These are phyloP conservation scores for Trichoderma asperelloides DNA, from an alignment of 495 filamentous ascomycete genomes.

Conservation along the genomic window DNA sequence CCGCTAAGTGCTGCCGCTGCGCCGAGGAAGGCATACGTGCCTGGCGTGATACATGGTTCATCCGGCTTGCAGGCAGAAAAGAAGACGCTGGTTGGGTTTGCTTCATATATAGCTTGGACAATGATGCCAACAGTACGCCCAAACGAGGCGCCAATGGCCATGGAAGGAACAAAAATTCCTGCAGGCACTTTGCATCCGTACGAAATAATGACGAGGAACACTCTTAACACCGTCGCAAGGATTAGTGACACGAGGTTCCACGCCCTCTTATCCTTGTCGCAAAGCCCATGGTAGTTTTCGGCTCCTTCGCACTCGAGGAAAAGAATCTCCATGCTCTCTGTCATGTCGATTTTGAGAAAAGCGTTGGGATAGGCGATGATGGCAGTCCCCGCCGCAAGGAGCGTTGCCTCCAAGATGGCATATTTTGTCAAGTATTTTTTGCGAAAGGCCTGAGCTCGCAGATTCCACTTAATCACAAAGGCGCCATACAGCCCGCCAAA, in stretches of 20 bases:
- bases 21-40: constrained; percentile 91
- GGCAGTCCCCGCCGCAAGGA: constrained; percentile 76
- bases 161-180: constrained; percentile 94
- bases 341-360: constrained; percentile 97
- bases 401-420: constrained; percentile 77
- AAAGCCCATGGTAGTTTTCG: constrained; percentile 86
- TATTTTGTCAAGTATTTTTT: constrained; percentile 87
- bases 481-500: constrained; percentile 96
- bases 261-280: constrained; percentile 71
- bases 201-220: constrained; percentile 85
- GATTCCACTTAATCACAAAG: constrained; percentile 97
- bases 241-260: constrained; percentile 70
- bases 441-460: constrained; percentile 81
- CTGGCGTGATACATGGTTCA: constrained; percentile 92
- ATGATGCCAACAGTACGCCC: constrained; percentile 90
- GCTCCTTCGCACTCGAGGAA: constrained; percentile 91
- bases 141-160: constrained; percentile 94
- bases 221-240: constrained; percentile 71
- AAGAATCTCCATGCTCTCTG: constrained; percentile 96
- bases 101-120: constrained; percentile 81
- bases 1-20: constrained; percentile 93
- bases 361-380: constrained; percentile 93
- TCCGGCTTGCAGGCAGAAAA: constrained; percentile 85
- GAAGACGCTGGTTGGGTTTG: constrained; percentile 70
- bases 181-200: constrained; percentile 98